Base-by-base conservation (phyloP, 1,139 yeast species). In the Spencermartinsiella ligniputridi region DNA sequence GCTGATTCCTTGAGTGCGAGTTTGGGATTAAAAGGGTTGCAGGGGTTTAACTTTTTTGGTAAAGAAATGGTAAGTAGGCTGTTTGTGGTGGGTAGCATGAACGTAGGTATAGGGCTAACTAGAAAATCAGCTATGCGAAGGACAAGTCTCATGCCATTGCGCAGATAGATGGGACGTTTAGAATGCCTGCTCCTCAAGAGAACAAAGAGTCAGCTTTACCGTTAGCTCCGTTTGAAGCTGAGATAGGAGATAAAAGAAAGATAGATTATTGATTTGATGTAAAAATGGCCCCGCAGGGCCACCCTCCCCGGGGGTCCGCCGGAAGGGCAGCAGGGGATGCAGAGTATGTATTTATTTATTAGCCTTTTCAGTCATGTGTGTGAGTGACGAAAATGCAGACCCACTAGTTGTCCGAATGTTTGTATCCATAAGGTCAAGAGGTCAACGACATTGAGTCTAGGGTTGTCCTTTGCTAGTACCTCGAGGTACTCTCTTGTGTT, bases 31-130 rank as follows among this genome's bases (percentile, higher is more conserved):
- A 62, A 71, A 35, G 62, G 71, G 6, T 58, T 81, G 5, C 77
- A 82, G 46, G 74, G 73, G 1, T 68, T 69, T 39, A 51, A 49
- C 8, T 67, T 87, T 27, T 78, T 85, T 54, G 85, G 79, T 4
- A 84, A 83, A 55, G 65, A 66, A 5, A 54, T 87, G 56, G n/a
- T n/a, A n/a, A n/a, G n/a, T n/a, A n/a, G 43, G 35, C 21, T 35
- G 43, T 35, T 16, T 22, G 20, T 9, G 11, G 6, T 30, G 22
- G 17, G 12, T 17, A 3, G 11, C 2, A 36, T 39, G 30, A 24
- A 32, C 3, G 13, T 25, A 13, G 27, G 32, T 35, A n/a, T n/a
- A n/a, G n/a, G n/a, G n/a, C n/a, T n/a, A n/a, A n/a, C n/a, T n/a
- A n/a, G n/a, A 62, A 55, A 16, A 66, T 84, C 6, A 71, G 69